These are phyloP conservation scores for Jaltomata sinuosa DNA, from an alignment of 257 asterid species.

Conservation along the genomic window DNA sequence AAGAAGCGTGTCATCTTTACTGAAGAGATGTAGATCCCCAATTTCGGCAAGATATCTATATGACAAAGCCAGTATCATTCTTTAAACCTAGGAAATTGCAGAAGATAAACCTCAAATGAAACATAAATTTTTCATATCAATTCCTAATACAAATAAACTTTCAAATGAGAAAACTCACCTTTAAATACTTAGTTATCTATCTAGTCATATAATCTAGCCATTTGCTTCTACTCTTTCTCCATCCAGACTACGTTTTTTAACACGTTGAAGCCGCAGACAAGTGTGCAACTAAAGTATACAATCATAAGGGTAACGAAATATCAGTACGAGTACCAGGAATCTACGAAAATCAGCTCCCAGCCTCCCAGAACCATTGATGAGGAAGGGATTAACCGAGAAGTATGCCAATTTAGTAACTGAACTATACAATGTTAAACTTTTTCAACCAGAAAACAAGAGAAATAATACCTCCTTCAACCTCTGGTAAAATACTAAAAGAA, in stretches of 20 bases:
- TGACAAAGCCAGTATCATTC: neutral
- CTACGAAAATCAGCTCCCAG: neutral
- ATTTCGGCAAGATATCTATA: conserved; percentile 9
- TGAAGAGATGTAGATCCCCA: conserved; percentile 55
- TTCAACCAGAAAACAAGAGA: neutral
- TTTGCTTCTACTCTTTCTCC: neutral
- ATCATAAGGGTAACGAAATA: neutral
- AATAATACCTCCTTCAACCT: neutral
- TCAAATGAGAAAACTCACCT: neutral
- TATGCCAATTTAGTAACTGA: neutral
- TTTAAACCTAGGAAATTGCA: neutral
- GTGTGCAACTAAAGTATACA: neutral
- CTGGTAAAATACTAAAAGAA: neutral
- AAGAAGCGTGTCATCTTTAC: conserved; percentile 25
- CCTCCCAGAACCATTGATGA: neutral
- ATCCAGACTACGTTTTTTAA: neutral
- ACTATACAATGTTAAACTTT: neutral
- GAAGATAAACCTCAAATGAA: neutral
- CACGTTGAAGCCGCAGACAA: neutral
- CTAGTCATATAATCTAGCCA: neutral
- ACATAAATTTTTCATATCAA: neutral
- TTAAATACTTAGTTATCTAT: neutral
- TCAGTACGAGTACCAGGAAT: neutral
- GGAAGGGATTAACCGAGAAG: neutral
- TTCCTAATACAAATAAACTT: neutral